Evolutionary conservation across 306 rosid genomes (phyloP), one percentile per base, ranked within the genome.

Genomic region (Malus orientalis): DNA sequence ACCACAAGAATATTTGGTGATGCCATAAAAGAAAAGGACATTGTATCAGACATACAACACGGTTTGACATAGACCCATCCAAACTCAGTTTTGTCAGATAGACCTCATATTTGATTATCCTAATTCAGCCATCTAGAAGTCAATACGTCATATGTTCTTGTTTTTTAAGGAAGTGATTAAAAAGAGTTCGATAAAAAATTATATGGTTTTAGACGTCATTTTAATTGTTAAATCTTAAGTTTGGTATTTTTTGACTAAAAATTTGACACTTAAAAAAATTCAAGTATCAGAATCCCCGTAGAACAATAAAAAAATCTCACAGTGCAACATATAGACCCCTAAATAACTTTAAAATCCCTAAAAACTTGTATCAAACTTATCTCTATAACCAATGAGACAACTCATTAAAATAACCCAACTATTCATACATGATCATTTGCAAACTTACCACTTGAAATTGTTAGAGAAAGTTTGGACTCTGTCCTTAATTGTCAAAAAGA

Each of bases 51-150:
- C 70, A 18, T 29, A 42, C 58, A 40, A 16, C 22, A 63, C 2
- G n/a, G 30, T 12, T 23, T n/a, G 66, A 33, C 23, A 55, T 33
- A 33, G 66, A n/a, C 66, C 6, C 65, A 33, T 72, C 19, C 68
- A 19, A 27, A 74, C 16, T 27, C 58, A 38, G 11, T 11, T 30
- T 74, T 61, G 27, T 59, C 22, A 6, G 29, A 38, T 49, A 33
- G 49, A 66, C 15, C 4, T 20, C 16, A 19, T 36, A 66, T 8
- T 66, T 66, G 55, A 23, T 61, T 47, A 58, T 32, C 53, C 69
- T 60, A 5, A 25, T 74, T 60, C 60, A 60, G 44, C 70, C 40
- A 72, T 61, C 75, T 67, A 67, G 78, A 33, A 8, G 68, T 71
- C 69, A 63, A 30, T 36, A 74, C 47, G 61, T 27, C 80, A 80